These are phyloP conservation scores for Macaranga tanarius DNA, from an alignment of 441 rosid species.

Conservation along the genomic window DNA sequence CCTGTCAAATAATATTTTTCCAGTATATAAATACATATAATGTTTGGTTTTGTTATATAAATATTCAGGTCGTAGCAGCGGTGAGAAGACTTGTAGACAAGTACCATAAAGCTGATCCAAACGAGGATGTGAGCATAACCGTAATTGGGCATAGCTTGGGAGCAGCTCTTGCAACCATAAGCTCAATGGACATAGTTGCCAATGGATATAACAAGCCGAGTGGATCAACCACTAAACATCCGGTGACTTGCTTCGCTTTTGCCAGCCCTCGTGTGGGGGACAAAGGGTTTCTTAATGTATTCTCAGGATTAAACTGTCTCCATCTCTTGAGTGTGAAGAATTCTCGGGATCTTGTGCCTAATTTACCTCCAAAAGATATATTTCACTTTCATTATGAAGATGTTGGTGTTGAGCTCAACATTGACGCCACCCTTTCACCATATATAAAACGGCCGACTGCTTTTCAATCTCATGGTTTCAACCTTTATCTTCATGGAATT, in stretches of 20 bases:
- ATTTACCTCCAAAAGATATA: not conserved
- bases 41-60: not conserved
- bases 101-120: slow-evolving; percentile 26
- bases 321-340: not conserved
- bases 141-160: slow-evolving; percentile 53
- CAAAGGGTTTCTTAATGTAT: no score
- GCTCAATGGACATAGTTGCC: slow-evolving; percentile 43
- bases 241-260: slow-evolving; percentile 26
- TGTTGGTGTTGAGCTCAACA: no score
- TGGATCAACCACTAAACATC: slow-evolving; percentile 6
- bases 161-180: slow-evolving; percentile 42
- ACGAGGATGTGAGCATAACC: slow-evolving; percentile 52
- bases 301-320: not conserved
- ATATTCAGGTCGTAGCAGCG: slow-evolving; percentile 24
- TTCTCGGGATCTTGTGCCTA: not conserved
- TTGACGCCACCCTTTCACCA: no score
- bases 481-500: no score
- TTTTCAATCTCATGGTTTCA: no score
- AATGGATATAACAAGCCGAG: slow-evolving; percentile 38
- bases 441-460: no score
- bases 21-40: no score
- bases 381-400: no score
- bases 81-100: slow-evolving; percentile 41
- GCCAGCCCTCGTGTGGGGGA: slow-evolving; percentile 36
- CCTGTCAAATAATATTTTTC: no score